These are phyloP conservation scores for Sporothrix curviconia DNA, from an alignment of 2,329 filamentous ascomycete species.

Conservation along the genomic window DNA sequence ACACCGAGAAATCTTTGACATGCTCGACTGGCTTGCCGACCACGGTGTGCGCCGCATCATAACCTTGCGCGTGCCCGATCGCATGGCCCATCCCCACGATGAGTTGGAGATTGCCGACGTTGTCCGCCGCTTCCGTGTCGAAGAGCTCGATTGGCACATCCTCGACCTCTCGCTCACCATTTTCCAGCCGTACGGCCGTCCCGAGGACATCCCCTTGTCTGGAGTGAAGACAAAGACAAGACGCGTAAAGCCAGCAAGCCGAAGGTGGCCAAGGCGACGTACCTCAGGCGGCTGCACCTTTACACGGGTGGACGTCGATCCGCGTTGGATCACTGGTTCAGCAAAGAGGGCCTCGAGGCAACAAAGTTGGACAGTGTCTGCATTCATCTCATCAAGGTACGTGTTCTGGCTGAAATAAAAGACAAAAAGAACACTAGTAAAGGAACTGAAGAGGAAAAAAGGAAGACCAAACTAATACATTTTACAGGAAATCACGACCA, in stretches of 20 bases:
- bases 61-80: slow-evolving; percentile 14
- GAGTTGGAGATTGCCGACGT: slow-evolving; percentile 10
- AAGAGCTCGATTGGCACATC: slow-evolving; percentile 15
- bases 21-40: slow-evolving; percentile 12
- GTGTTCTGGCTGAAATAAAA: not conserved
- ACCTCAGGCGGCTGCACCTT: slow-evolving; percentile 7
- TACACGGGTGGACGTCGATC: slow-evolving; percentile 11
- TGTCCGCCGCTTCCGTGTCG: slow-evolving; percentile 11
- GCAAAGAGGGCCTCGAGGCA: not conserved
- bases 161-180: slow-evolving; percentile 13
- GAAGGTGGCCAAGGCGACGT: not conserved
- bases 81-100: slow-evolving; percentile 14
- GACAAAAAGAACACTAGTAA: too few species aligned
- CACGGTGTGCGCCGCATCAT: slow-evolving; percentile 14
- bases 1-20: slow-evolving; percentile 12
- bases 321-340: slow-evolving; percentile 13
- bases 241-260: not conserved
- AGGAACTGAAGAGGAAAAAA: too few species aligned
- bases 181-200: slow-evolving; percentile 2
- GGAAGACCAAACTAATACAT: too few species aligned
- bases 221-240: not conserved
- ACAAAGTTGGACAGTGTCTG: not conserved
- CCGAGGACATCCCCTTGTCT: not conserved
- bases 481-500: too few species aligned
- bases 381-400: slow-evolving; percentile 13